These are phyloP conservation scores for Claviceps digitariae DNA, from an alignment of 2,329 filamentous ascomycete genomes.

Conservation along the genomic window DNA sequence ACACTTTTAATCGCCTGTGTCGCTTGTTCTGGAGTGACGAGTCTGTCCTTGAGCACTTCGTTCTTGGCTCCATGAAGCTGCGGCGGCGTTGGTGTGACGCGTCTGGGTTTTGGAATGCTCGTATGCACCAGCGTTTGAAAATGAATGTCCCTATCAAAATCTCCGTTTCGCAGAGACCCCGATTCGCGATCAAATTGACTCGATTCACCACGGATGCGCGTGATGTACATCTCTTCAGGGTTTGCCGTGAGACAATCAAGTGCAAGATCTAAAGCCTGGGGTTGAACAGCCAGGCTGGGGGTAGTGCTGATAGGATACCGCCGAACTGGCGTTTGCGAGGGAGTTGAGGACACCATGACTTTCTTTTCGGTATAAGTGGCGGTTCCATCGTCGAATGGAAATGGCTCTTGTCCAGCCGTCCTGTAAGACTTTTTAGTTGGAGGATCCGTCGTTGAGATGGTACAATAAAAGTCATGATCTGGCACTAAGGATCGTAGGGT, in stretches of 20 bases:
- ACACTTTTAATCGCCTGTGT: slow-evolving; percentile 34
- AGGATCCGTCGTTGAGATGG: slow-evolving; percentile 43
- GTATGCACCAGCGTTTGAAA: slow-evolving; percentile 39
- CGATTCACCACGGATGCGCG: slow-evolving; percentile 34
- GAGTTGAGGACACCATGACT: slow-evolving; percentile 24
- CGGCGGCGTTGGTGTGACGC: neutral
- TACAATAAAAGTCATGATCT: slow-evolving; percentile 37
- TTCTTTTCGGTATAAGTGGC: slow-evolving; percentile 27
- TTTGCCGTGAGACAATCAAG: slow-evolving; percentile 28
- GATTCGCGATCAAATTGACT: slow-evolving; percentile 47
- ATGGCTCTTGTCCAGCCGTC: slow-evolving; percentile 53
- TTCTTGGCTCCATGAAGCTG: slow-evolving; percentile 3
- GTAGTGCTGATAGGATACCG: slow-evolving; percentile 17
- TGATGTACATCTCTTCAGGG: slow-evolving; percentile 25
- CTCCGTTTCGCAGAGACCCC: slow-evolving; percentile 33
- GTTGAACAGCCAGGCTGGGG: slow-evolving; percentile 10
- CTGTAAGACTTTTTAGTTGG: slow-evolving; percentile 57
- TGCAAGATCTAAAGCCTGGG: slow-evolving; percentile 28
- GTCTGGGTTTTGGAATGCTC: slow-evolving; percentile 27
- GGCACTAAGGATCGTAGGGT: slow-evolving; percentile 30
- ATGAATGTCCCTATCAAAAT: slow-evolving; percentile 42
- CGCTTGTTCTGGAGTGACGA: slow-evolving; percentile 36
- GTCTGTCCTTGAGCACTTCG: slow-evolving; percentile 31
- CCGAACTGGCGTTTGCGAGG: slow-evolving; percentile 32
- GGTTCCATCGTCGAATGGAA: slow-evolving; percentile 48